Conservation (phyloP, 129 eudicot genomes). For the Lactuca saligna region DNA sequence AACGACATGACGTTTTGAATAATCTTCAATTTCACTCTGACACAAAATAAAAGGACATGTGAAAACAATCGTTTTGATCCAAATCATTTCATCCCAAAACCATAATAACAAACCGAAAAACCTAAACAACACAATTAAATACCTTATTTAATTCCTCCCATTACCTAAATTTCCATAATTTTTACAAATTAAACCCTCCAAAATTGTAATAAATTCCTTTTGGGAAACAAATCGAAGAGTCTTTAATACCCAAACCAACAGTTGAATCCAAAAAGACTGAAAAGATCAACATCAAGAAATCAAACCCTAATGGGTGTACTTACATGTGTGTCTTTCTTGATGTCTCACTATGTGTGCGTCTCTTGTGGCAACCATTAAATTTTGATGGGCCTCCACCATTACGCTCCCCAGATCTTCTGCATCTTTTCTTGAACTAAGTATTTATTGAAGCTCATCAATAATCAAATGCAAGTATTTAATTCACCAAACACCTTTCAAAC, state of each 20-base stretch:
- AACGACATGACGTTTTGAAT: neutral
- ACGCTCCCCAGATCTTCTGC: conserved; percentile 1
- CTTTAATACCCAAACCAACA: conserved; percentile 1
- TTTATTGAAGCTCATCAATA: neutral
- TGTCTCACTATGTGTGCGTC: conserved; percentile 11
- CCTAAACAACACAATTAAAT: neutral
- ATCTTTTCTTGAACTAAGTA: neutral
- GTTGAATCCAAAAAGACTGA: conserved; percentile 2
- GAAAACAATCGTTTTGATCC: conserved; percentile 29
- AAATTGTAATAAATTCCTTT: neutral
- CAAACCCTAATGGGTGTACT: conserved; percentile 5
- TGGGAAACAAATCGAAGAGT: conserved; percentile 15
- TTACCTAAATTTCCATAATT: neutral
- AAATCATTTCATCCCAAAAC: neutral
- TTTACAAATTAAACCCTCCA: neutral
- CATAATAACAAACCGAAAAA: neutral
- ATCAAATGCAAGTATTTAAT: neutral
- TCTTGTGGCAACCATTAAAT: conserved; percentile 10
- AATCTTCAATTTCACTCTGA: neutral
- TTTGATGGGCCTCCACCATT: conserved; percentile 12
- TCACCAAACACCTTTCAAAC: neutral
- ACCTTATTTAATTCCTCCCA: neutral
- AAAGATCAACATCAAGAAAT: neutral
- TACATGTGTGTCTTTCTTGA: conserved; percentile 17
- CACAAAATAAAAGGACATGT: neutral